These are phyloP conservation scores for Globisporangium solare DNA, from an alignment of 352 stramenopile species.

Conservation along the genomic window DNA sequence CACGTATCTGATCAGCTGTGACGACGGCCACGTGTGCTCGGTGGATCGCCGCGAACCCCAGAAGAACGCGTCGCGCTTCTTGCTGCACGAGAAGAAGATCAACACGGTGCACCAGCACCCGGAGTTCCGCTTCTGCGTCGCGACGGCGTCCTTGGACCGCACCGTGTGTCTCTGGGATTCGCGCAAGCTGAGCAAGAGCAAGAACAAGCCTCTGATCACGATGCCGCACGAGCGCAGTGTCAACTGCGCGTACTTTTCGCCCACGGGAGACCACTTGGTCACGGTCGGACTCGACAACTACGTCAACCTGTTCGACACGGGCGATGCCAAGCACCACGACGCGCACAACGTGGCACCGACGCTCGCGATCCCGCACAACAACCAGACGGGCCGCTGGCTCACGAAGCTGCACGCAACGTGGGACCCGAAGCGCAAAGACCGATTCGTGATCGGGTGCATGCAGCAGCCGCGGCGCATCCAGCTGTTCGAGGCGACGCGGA, in stretches of 20 bases:
- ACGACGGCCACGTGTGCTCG: constrained; percentile 53
- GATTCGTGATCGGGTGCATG: constrained; percentile 83
- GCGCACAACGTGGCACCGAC: constrained; percentile 22
- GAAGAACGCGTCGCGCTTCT: constrained; percentile 28
- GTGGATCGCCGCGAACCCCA: constrained; percentile 44
- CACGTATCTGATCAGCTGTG: constrained; percentile 50
- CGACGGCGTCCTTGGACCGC: constrained; percentile 75
- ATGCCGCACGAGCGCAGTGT: constrained; percentile 73
- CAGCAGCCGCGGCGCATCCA: constrained; percentile 75
- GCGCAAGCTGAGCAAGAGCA: constrained; percentile 41
- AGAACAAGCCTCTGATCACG: constrained; percentile 40
- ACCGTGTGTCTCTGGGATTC: constrained; percentile 82
- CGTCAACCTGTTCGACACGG: constrained; percentile 67
- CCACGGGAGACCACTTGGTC: constrained; percentile 59
- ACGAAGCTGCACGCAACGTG: constrained; percentile 82
- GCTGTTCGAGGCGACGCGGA: constrained; percentile 69
- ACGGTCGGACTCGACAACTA: constrained; percentile 83
- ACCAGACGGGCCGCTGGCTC: constrained; percentile 82
- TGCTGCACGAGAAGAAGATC: constrained; percentile 81
- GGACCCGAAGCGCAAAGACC: constrained; percentile 67
- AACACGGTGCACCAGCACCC: constrained; percentile 83
- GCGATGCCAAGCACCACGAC: constrained; percentile 24
- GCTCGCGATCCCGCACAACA: constrained; percentile 76
- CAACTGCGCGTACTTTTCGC: constrained; percentile 87
- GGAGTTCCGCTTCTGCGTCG: constrained; percentile 47